Percentiles rank a stretch among this genome's conserved stretches.
phyloP scores from a whole-genome alignment of 2,329 filamentous ascomycete genomes.

The Diaporthe ampelina region DNA sequence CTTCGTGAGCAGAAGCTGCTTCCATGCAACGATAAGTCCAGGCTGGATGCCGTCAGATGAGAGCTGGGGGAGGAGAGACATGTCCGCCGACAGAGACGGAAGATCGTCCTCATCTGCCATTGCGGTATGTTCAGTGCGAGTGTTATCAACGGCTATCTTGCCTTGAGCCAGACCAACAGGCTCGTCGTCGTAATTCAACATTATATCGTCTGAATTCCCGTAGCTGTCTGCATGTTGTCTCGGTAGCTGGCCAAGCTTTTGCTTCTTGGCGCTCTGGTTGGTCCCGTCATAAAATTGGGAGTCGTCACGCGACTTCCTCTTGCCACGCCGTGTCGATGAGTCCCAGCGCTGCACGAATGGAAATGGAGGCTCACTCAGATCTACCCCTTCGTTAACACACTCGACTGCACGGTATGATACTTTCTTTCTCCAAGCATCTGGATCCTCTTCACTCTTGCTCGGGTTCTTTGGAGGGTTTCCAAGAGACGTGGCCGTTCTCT shows the following conservation, averaged over 20 bases:
- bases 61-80: slow-evolving; percentile 66
- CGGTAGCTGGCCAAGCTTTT: slow-evolving; percentile 56
- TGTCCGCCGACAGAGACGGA: slow-evolving; percentile 71
- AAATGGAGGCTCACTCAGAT: slow-evolving; percentile 84
- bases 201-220: slow-evolving; percentile 45
- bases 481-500: slow-evolving; percentile 41
- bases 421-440: slow-evolving; percentile 79
- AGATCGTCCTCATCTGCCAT: slow-evolving; percentile 68
- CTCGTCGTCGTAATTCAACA: slow-evolving; percentile 58
- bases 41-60: slow-evolving; percentile 60
- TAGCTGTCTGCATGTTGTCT: slow-evolving; percentile 45
- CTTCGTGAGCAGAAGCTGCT: slow-evolving; percentile 72
- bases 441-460: slow-evolving; percentile 58
- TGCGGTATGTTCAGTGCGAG: slow-evolving; percentile 48
- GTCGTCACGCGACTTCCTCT: slow-evolving; percentile 61
- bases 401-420: slow-evolving; percentile 86
- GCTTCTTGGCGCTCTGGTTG: slow-evolving; percentile 58
- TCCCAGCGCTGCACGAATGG: slow-evolving; percentile 94
- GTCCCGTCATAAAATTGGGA: slow-evolving; percentile 56
- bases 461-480: background rate
- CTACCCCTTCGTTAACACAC: slow-evolving; percentile 79
- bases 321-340: slow-evolving; percentile 74
- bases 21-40: slow-evolving; percentile 79
- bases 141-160: slow-evolving; percentile 46
- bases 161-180: slow-evolving; percentile 46